phyloP scores from a whole-genome alignment of 2,329 filamentous ascomycete genomes.

The Xylariaceae sp. region DNA sequence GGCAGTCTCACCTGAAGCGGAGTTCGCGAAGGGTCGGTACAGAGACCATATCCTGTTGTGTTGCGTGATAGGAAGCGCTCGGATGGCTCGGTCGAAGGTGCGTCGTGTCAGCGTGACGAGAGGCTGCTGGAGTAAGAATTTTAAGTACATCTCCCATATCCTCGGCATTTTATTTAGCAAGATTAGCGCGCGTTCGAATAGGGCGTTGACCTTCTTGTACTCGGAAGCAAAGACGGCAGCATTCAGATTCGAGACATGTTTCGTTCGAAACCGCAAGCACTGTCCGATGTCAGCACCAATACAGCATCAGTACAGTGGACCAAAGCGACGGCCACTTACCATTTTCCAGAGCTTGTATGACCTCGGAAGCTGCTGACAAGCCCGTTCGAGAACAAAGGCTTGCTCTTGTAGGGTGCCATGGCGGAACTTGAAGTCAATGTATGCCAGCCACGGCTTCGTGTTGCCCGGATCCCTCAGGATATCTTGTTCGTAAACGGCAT shows the following conservation, averaged over 20 bases:
- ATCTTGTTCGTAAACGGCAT: conserved; percentile 96
- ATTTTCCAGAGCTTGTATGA: conserved; percentile 99
- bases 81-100: conserved; percentile 88
- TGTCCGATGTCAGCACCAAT: conserved; percentile 38
- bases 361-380: conserved; percentile 84
- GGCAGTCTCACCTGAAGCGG: conserved; percentile 85
- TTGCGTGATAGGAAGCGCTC: conserved; percentile 90
- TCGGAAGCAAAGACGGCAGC: conserved; percentile 77
- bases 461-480: conserved; percentile 82
- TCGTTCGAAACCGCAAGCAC: conserved; percentile 85
- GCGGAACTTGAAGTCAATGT: conserved; percentile 86
- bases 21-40: conserved; percentile 89
- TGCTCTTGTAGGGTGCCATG: conserved; percentile 86
- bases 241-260: conserved; percentile 81
- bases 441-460: conserved; percentile 93
- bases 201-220: conserved; percentile 89
- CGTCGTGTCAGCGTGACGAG: conserved; percentile 82
- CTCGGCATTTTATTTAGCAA: conserved; percentile 98
- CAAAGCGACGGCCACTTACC: conserved; percentile 48
- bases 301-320: conserved; percentile 6
- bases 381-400: conserved; percentile 84
- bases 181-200: conserved; percentile 91
- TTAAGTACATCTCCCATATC: conserved; percentile 97
- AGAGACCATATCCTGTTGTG: conserved; percentile 94
- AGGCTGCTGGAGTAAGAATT: conserved; percentile 89